These are phyloP conservation scores for Macrophomina pseudophaseolina DNA, from an alignment of 2,329 filamentous ascomycete genomes.

Conservation along the genomic window DNA sequence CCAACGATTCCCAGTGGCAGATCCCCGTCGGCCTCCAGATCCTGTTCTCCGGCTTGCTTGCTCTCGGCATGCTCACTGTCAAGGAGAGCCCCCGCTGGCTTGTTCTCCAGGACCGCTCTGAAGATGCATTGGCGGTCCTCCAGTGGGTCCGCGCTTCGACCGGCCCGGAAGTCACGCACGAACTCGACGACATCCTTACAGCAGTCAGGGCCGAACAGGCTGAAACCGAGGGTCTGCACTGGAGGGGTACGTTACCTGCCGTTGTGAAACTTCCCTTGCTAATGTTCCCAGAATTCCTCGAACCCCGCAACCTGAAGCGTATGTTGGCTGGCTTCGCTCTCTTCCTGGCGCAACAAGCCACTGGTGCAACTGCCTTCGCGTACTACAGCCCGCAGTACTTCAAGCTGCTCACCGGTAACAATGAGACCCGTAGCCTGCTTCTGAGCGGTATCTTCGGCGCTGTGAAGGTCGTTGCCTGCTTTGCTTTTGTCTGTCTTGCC, in stretches of 20 bases:
- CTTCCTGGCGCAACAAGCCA: conserved; percentile 60
- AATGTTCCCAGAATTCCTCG: conserved; percentile 48
- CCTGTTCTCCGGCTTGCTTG: conserved; percentile 39
- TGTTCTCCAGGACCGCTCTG: conserved; percentile 65
- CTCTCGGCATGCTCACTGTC: conserved; percentile 37
- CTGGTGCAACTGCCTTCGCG: conserved; percentile 60
- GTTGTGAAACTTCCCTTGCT: background rate
- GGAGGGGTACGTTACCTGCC: conserved; percentile 31
- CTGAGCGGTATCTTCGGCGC: conserved; percentile 61
- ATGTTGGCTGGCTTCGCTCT: conserved; percentile 52
- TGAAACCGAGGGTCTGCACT: conserved; percentile 51
- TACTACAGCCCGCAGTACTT: conserved; percentile 64
- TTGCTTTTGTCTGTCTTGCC: conserved; percentile 59
- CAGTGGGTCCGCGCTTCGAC: conserved; percentile 58
- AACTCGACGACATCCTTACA: conserved; percentile 58
- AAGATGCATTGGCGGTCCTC: conserved; percentile 61
- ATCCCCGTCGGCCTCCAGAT: conserved; percentile 56
- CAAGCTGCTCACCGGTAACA: conserved; percentile 53
- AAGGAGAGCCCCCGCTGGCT: conserved; percentile 67
- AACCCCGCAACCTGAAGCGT: conserved; percentile 52
- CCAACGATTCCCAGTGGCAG: conserved; percentile 57
- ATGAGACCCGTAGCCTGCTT: conserved; percentile 52
- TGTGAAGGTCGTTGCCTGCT: conserved; percentile 60
- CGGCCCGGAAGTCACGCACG: conserved; percentile 43
- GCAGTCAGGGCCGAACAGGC: conserved; percentile 54